phyloP scores from a whole-genome alignment of 1,139 yeast species.

The Chernovozyma sophiae-reginae region DNA sequence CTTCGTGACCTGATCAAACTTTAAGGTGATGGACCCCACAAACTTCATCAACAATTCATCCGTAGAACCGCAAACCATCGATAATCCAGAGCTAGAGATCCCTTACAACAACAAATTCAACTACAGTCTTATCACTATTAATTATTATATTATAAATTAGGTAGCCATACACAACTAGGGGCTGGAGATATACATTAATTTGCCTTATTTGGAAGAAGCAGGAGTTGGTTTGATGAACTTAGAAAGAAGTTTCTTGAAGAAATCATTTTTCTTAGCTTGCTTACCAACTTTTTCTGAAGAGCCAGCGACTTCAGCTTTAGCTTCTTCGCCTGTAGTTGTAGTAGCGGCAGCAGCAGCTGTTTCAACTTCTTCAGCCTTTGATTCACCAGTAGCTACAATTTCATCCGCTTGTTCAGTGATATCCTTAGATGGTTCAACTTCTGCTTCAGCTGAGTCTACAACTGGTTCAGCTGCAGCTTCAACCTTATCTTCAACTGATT shows the following conservation, averaged over 20 bases:
- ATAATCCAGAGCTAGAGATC: no score
- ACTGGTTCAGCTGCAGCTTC: conserved; percentile 18
- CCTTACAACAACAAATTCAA: background rate
- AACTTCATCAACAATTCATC: no score
- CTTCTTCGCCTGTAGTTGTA: conserved; percentile 17
- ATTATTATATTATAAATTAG: conserved; percentile 4
- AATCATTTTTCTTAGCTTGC: conserved; percentile 43
- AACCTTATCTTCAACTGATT: conserved; percentile 17
- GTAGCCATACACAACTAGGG: background rate
- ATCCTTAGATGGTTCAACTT: conserved; percentile 19
- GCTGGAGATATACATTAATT: background rate
- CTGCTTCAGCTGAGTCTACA: conserved; percentile 11
- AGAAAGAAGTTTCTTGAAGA: conserved; percentile 46
- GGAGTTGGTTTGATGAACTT: conserved; percentile 44
- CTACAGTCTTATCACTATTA: conserved; percentile 3
- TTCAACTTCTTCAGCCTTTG: conserved; percentile 12
- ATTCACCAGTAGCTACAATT: conserved; percentile 9
- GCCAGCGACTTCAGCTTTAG: conserved; percentile 28
- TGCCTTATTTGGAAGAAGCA: conserved; percentile 23
- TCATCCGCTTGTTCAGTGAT: conserved; percentile 11
- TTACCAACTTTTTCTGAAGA: conserved; percentile 27
- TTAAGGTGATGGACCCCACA: no score
- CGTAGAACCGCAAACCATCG: no score
- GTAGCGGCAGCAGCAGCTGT: conserved; percentile 19
- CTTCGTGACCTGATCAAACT: no score